Base-by-base conservation (phyloP, 805 yeast genomes). In the Ascoidea asiatica region DNA sequence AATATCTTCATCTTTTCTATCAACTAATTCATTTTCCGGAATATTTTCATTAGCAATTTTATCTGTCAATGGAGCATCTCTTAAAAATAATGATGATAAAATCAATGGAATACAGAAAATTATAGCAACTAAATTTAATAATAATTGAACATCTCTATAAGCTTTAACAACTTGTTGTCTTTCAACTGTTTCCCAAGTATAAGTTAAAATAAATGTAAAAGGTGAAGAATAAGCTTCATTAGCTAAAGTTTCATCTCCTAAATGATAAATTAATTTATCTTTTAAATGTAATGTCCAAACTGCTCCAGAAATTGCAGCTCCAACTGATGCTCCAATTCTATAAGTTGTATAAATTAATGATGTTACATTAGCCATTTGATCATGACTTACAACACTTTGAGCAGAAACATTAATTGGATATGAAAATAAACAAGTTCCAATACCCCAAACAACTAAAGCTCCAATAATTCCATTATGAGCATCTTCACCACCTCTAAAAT, bases 381-480 rank as follows among this genome's bases (percentile, higher is more conserved):
- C 79, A 59, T 79, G 88, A 50, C 65, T 70, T 35, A 75, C 70
- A 46, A 73, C 65, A 0, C 84, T 66, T 55, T 75, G 77, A 49
- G 77, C 70, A 39, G 81, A 70, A 5, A 75, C 76, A 55, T 77
- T 82, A 8, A 77, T 67, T 4, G 81, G 69, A 53, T 77, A 79
- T 15, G 82, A 76, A 65, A 80, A 77, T 58, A 81, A 73, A 17
- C 85, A 85, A 39, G 84, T 84, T 53, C 86, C 88, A 46, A 82
- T 70, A 52, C 89, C 89, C 50, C 79, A 59, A 18, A 81, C 55
- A 55, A 79, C 72, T 50, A 75, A 66, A 5, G 80, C 73, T 15
- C 81, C 88, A 56, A 82, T 75, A 45, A 81, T 66, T 51, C 87
- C 88, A 40, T 66, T 52, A 41, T 65, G 62, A 20, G 77, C 67